phyloP scores from a whole-genome alignment of 2,329 filamentous ascomycete species.

The Ophiostoma montium region DNA sequence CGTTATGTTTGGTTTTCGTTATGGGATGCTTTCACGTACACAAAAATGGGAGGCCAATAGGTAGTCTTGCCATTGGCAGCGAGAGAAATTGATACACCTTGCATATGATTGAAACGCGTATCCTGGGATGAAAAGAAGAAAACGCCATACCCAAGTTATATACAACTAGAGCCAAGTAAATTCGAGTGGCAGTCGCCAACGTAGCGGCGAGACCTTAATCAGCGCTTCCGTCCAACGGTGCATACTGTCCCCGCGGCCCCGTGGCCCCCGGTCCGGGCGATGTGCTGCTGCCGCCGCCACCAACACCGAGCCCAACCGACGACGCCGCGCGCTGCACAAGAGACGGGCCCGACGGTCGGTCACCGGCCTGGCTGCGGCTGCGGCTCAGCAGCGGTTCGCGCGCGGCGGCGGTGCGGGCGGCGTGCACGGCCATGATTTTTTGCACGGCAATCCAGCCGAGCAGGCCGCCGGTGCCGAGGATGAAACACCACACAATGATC shows the following conservation, averaged over 20 bases:
- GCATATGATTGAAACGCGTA: neutral
- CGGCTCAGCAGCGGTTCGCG: neutral
- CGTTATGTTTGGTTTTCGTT: neutral
- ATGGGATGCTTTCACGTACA: neutral
- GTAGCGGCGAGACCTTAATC: neutral
- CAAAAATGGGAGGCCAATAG: neutral
- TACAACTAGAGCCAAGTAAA: neutral
- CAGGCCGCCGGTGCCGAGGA: slow-evolving; percentile 42
- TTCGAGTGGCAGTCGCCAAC: too few species aligned
- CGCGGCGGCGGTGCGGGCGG: slow-evolving; percentile 4
- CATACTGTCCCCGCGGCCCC: slow-evolving; percentile 10
- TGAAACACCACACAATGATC: slow-evolving; percentile 51
- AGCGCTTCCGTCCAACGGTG: slow-evolving; percentile 6
- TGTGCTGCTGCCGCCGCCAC: too few species aligned
- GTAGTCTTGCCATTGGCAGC: neutral
- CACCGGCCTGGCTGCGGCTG: neutral
- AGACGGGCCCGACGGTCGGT: neutral
- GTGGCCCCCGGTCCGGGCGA: slow-evolving; percentile 3
- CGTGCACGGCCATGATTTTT: slow-evolving; percentile 6
- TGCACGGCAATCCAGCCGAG: slow-evolving; percentile 45
- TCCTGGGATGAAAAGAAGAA: neutral
- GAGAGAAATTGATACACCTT: neutral
- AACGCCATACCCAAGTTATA: neutral
- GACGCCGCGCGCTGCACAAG: slow-evolving; percentile 1
- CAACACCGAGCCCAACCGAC: neutral